Conservation (phyloP, 1,284 basidiomycete species). For the Cryptococcus wingfieldii region DNA sequence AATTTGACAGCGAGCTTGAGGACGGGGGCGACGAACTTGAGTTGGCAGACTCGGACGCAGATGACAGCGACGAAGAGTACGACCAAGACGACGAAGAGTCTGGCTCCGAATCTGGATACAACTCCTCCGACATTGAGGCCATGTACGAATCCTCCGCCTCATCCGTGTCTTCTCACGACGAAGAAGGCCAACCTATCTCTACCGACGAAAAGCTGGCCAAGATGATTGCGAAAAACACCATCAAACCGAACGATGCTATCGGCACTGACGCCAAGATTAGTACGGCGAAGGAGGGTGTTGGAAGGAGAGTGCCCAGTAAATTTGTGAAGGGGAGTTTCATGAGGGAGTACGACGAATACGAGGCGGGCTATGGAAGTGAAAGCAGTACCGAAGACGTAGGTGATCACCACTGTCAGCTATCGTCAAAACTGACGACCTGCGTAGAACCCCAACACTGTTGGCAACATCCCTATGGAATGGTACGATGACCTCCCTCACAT, state of each 20-base stretch:
- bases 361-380: conserved; percentile 94
- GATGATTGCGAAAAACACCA: conserved; percentile 39
- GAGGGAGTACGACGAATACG: conserved; percentile 88
- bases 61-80: conserved; percentile 54
- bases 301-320: conserved; percentile 38
- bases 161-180: conserved; percentile 13
- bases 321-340: conserved; percentile 77
- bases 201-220: conserved; percentile 33
- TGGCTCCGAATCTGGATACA: conserved; percentile 47
- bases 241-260: conserved; percentile 44
- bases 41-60: conserved; percentile 46
- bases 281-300: conserved; percentile 42
- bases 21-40: conserved; percentile 38
- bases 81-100: conserved; percentile 46
- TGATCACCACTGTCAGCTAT: conserved; percentile 12
- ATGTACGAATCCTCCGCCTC: conserved; percentile 33
- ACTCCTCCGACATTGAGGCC: conserved; percentile 48
- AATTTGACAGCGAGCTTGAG: conserved; percentile 37
- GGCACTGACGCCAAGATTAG: conserved; percentile 44
- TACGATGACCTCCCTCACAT: conserved; percentile 99
- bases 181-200: conserved; percentile 8
- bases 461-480: conserved; percentile 95
- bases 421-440: neutral
- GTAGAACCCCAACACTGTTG: conserved; percentile 87
- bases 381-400: conserved; percentile 93